Base-by-base conservation (phyloP, 148 eudicot genomes). In the Drosera capensis region DNA sequence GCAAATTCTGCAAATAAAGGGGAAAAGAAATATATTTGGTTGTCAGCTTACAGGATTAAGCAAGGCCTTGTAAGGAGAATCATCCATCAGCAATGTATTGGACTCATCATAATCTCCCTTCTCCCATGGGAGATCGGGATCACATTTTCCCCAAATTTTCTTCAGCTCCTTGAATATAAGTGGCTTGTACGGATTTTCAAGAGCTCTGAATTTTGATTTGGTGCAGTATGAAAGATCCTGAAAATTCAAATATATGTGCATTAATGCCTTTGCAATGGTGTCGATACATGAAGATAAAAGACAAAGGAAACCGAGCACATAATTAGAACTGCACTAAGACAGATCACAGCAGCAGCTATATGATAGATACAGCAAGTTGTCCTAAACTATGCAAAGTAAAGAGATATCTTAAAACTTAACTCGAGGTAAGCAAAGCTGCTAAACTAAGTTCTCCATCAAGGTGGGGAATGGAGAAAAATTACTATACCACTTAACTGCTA, bases 51-150 rank as follows among this genome's bases (percentile, higher is more conserved):
- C 94, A 37, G 97, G 97, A 63, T 88, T 88, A 14, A 83, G 75
- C 58, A 88, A 64, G 38, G 97, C 97, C 65, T 88, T 88, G 54
- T 83, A 80, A n/a, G 95, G 97, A 65, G 95, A 84, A 73, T 88
- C 97, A 58, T 88, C 97, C 55, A 88, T 54, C 62, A 88, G 60
- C 38, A 88, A 51, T 12, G 97, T 88, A 64, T 88, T 80, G 49
- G 84, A 72, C 54, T 80, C 92, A 51, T 75, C 42, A 49, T 68
- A 88, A 52, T 63, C 53, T 52, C 87, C 95, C 47, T 65, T 80
- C 56, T 68, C 65, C 86, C 86, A 88, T 12, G 77, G 82, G 43
- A 72, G 70, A 50, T 60, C 40, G 35, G 70, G 46, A 7, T 70
- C 75, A 17, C 49, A 25, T 39, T 25, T 60, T 58, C 74, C 83